phyloP scores from a whole-genome alignment of 495 filamentous ascomycete species.

The Penicillium argentinense region DNA sequence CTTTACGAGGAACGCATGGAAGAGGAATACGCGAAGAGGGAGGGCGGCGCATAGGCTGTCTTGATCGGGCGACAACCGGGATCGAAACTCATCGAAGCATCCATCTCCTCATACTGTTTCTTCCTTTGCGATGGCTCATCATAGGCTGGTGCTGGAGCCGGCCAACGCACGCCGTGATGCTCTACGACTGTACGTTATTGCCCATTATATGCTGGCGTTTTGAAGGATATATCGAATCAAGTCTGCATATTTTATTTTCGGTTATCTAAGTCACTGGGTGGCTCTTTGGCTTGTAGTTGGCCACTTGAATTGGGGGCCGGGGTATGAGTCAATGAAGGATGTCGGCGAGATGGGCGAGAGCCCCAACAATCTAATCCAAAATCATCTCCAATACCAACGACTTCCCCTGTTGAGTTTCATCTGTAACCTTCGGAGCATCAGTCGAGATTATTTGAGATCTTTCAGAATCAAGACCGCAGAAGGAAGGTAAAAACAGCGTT shows the following conservation, averaged over 20 bases:
- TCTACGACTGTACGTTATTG: constrained; percentile 1
- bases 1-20: constrained; percentile 71
- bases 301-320: too few relatives aligned
- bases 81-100: not conserved
- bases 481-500: not conserved
- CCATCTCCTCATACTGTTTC: not conserved
- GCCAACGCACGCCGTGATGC: not conserved
- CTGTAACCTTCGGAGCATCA: too few relatives aligned
- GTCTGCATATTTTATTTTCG: not conserved
- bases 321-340: too few relatives aligned
- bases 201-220: not conserved
- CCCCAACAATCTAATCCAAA: too few relatives aligned
- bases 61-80: not conserved
- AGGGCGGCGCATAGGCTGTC: constrained; percentile 58
- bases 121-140: not conserved
- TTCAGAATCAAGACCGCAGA: too few relatives aligned
- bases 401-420: too few relatives aligned
- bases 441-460: too few relatives aligned
- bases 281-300: too few relatives aligned
- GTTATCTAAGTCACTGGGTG: too few relatives aligned
- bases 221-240: not conserved
- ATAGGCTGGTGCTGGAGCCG: not conserved
- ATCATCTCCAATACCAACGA: too few relatives aligned
- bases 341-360: too few relatives aligned
- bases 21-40: constrained; percentile 77